These are phyloP conservation scores for Coelastrella sp. DNA, from an alignment of 139 green algal species.

Conservation along the genomic window DNA sequence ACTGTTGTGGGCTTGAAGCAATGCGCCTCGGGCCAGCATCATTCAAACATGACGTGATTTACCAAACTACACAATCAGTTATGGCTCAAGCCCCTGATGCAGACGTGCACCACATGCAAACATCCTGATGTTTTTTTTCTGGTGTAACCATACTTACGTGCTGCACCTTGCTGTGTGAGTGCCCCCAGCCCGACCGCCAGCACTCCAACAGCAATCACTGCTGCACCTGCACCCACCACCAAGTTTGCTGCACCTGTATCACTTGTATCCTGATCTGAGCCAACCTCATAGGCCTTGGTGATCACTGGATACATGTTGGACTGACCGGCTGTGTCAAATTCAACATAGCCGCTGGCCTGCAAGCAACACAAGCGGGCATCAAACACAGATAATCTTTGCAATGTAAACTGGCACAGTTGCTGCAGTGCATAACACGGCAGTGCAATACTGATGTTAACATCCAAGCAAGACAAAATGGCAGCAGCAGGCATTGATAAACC, in stretches of 20 bases:
- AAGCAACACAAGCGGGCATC: neutral
- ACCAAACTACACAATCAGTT: too few relatives aligned
- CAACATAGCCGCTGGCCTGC: slow-evolving; percentile 33
- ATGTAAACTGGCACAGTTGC: neutral
- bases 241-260: slow-evolving; percentile 16
- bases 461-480: too few relatives aligned
- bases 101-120: too few relatives aligned
- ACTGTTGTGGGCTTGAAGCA: too few relatives aligned
- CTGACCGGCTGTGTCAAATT: slow-evolving; percentile 44
- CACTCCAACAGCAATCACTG: slow-evolving; percentile 33
- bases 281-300: slow-evolving; percentile 23
- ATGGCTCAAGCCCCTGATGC: too few relatives aligned
- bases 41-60: too few relatives aligned
- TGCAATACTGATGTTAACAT: too few relatives aligned
- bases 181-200: slow-evolving; percentile 20
- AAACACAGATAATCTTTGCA: too few relatives aligned
- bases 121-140: too few relatives aligned
- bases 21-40: too few relatives aligned
- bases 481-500: neutral
- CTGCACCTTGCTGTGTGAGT: slow-evolving; percentile 27
- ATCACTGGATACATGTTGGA: slow-evolving; percentile 50
- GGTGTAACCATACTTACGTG: neutral
- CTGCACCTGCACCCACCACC: slow-evolving; percentile 20
- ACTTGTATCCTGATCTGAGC: slow-evolving; percentile 36
- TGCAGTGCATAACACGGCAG: neutral